Percentiles rank a stretch among this genome's conserved stretches.
phyloP scores from a whole-genome alignment of 75 land plant species.

The Cupressus sempervirens region DNA sequence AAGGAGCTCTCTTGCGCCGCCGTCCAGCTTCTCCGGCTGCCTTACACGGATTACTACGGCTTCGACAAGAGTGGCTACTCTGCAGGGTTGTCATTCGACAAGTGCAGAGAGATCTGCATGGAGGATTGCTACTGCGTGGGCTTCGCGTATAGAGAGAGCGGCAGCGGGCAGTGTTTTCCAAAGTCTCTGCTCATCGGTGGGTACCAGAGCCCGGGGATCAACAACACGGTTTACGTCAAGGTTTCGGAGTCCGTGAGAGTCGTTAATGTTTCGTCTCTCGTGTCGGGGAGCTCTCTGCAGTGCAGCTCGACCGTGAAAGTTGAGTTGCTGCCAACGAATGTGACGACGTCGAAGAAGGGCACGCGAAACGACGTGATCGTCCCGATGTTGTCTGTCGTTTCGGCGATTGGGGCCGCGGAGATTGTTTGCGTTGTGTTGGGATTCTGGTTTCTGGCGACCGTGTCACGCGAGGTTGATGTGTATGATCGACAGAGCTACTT shows the following conservation, averaged over 20 bases:
- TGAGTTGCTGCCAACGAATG: not conserved
- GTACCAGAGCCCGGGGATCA: constrained; percentile 15
- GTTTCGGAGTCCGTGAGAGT: not conserved
- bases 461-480: not conserved
- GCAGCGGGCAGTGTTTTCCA: constrained; percentile 27
- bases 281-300: not conserved
- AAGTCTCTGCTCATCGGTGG: constrained; percentile 34
- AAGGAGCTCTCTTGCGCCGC: not conserved
- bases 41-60: constrained; percentile 4
- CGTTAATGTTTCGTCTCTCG: not conserved
- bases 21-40: not conserved
- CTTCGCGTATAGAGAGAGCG: constrained; percentile 17
- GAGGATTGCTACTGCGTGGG: constrained; percentile 26
- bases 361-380: constrained; percentile 8
- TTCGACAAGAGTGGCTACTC: not conserved
- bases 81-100: constrained; percentile 5
- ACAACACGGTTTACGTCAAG: constrained; percentile 22
- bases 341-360: not conserved
- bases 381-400: constrained; percentile 19
- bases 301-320: not conserved
- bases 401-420: constrained; percentile 17
- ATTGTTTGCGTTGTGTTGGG: too few species aligned
- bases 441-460: constrained; percentile 13
- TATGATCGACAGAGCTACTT: constrained; percentile 4
- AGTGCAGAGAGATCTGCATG: constrained; percentile 27